Evolutionary conservation across 352 stramenopile species (phyloP), one percentile per base, ranked within the genome.

Genomic region (Peronosclerospora sorghi): DNA sequence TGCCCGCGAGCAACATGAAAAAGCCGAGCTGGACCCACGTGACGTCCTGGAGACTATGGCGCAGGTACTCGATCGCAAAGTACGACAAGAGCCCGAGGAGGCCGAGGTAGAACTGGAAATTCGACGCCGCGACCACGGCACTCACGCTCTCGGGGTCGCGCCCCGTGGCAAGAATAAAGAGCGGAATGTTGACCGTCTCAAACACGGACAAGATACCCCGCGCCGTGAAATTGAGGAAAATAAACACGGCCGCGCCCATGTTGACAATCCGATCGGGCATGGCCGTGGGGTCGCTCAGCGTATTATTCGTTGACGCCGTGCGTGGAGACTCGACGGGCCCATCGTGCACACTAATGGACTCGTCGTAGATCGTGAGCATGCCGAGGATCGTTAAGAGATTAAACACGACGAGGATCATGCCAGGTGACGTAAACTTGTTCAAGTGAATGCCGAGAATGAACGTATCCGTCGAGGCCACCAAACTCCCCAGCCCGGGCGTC

Each of bases 31-130:
- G 67, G 10, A 86, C 69, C 74, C 69, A 84, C 26, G 35, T 70
- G 26, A 81, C 68, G 26, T 86, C 71, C 2, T 50, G 59, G 8
- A 86, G 42, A 45, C 51, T 62, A 51, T 77, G 65, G 14, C 72
- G 65, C 38, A 82, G 81, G 35, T 66, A 70, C 37, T 86, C 74
- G 26, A 86, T 84, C 36, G 72, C 74, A 29, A 83, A 75, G 45
- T 87, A 87, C 19, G 68, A 71, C n/a, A 87, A 27, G 36, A 87
- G 41, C 7, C 74, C 74, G 8, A 87, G 35, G 20, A 83, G 23
- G 12, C 74, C 72, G 0, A 84, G 52, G 34, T 87, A 79, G 42
- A 87, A 83, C 61, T 87, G 74, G 53, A 85, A 85, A 24, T 80
- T 82, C 27, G 74, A 84, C 6, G 74, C 72, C 17, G 56, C 59